Percentiles rank a stretch among this genome's conserved stretches.
These are phyloP conservation scores for Mortierella hygrophila DNA, from an alignment of 192 early-diverging fungal species.

Conservation along the genomic window DNA sequence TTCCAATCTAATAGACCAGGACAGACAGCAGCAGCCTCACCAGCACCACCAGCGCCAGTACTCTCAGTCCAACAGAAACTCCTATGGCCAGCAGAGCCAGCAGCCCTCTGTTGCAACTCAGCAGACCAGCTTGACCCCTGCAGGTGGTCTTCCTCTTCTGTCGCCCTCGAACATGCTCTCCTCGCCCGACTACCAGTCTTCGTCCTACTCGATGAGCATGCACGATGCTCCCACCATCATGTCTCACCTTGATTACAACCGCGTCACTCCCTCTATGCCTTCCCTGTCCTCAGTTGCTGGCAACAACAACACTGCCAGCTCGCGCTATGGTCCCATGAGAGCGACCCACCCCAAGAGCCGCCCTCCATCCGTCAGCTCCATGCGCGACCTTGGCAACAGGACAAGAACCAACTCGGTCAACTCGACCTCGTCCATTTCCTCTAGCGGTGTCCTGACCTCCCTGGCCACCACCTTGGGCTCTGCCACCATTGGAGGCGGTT, in stretches of 20 bases:
- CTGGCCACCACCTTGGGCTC: conserved; percentile 21
- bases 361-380: conserved; percentile 23
- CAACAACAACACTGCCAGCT: conserved; percentile 5
- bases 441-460: conserved; percentile 29
- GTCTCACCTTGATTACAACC: conserved; percentile 40
- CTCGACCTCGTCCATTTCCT: conserved; percentile 43
- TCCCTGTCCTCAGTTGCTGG: conserved; percentile 18
- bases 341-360: conserved; percentile 29
- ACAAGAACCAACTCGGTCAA: conserved; percentile 50
- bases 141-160: conserved; percentile 39
- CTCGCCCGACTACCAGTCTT: conserved; percentile 38
- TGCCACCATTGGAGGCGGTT: neutral
- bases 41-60: conserved; percentile 29
- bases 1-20: conserved; percentile 22
- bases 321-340: conserved; percentile 24
- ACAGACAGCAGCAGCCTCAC: conserved; percentile 15
- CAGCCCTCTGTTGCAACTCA: conserved; percentile 32
- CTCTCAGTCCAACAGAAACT: conserved; percentile 27
- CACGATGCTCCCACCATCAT: conserved; percentile 48
- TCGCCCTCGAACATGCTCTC: conserved; percentile 41
- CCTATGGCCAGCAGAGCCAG: conserved; percentile 8
- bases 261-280: conserved; percentile 22
- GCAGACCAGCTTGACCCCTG: conserved; percentile 10
- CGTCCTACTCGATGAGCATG: conserved; percentile 33
- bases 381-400: conserved; percentile 34